Percentiles rank a stretch among this genome's conserved stretches.
These are phyloP conservation scores for Acanthamoeba sp. DNA, from an alignment of 208 protist species.

Conservation along the genomic window DNA sequence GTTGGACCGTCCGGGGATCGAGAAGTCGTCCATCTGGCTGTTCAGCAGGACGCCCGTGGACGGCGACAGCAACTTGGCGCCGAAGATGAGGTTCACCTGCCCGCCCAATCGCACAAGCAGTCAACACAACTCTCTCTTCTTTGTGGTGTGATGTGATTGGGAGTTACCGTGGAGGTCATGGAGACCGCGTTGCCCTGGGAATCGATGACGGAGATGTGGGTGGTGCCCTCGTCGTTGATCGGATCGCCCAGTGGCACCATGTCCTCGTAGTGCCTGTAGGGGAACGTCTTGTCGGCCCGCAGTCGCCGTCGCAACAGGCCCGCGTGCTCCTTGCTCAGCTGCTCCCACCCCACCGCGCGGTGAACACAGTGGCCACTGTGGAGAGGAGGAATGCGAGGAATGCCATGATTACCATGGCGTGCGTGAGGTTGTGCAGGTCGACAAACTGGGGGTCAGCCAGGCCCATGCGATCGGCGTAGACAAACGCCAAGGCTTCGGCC, in stretches of 20 bases:
- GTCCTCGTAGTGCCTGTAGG: slow-evolving; percentile 53
- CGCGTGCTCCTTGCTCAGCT: slow-evolving; percentile 42
- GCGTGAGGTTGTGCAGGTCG: slow-evolving; percentile 42
- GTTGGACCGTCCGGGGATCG: slow-evolving; percentile 77
- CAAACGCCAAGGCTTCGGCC: slow-evolving; percentile 81
- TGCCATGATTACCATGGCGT: background rate
- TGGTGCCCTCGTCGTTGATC: slow-evolving; percentile 77
- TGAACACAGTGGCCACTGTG: no score
- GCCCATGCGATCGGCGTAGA: slow-evolving; percentile 77
- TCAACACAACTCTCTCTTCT: background rate
- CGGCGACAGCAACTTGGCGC: slow-evolving; percentile 79
- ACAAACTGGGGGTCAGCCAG: slow-evolving; percentile 76
- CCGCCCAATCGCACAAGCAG: background rate
- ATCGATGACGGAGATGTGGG: slow-evolving; percentile 83
- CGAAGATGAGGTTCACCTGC: slow-evolving; percentile 85
- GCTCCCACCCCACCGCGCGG: background rate
- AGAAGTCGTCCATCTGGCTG: slow-evolving; percentile 75
- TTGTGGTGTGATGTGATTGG: background rate
- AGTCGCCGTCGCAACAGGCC: background rate
- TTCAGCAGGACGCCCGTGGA: slow-evolving; percentile 84
- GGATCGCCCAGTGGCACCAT: background rate
- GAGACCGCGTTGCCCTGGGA: slow-evolving; percentile 78
- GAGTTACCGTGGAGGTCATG: slow-evolving; percentile 80
- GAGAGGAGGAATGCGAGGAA: background rate
- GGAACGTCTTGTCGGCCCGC: background rate